These are phyloP conservation scores for Magnusiomyces ingens DNA, from an alignment of 1,139 yeast species.

Conservation along the genomic window DNA sequence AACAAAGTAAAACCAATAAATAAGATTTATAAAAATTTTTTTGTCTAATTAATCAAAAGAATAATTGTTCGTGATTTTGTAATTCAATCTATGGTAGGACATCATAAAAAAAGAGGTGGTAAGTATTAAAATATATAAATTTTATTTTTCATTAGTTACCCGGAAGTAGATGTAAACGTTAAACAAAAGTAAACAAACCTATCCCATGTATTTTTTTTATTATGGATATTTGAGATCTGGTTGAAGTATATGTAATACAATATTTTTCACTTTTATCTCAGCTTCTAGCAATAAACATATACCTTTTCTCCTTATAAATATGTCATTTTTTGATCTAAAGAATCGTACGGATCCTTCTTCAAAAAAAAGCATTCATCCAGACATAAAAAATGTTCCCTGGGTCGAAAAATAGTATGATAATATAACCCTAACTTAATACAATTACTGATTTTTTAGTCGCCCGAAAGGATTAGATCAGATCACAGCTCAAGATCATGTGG, in stretches of 20 bases:
- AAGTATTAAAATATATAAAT: no score
- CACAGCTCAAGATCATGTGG: conserved; percentile 87
- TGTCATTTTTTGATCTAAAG: conserved; percentile 17
- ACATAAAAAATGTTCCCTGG: conserved; percentile 44
- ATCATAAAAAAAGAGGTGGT: no score
- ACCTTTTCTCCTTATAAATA: background rate
- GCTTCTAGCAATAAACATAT: no score
- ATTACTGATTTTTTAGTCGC: conserved; percentile 37
- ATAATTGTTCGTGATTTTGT: no score
- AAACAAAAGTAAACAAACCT: no score
- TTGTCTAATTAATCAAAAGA: background rate
- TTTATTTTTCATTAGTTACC: no score
- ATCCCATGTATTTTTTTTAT: no score
- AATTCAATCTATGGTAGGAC: no score
- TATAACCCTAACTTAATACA: background rate
- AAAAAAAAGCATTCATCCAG: conserved; percentile 1
- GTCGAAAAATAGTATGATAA: conserved; percentile 57
- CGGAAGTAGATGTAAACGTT: no score
- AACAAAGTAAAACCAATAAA: conserved; percentile 38
- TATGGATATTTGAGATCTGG: no score
- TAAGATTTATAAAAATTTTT: conserved; percentile 30
- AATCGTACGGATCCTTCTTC: conserved; percentile 12
- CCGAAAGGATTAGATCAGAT: conserved; percentile 82
- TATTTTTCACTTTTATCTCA: no score
- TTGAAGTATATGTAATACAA: no score